These are phyloP conservation scores for Dimocarpus longan DNA, from an alignment of 345 rosid species.

Conservation along the genomic window DNA sequence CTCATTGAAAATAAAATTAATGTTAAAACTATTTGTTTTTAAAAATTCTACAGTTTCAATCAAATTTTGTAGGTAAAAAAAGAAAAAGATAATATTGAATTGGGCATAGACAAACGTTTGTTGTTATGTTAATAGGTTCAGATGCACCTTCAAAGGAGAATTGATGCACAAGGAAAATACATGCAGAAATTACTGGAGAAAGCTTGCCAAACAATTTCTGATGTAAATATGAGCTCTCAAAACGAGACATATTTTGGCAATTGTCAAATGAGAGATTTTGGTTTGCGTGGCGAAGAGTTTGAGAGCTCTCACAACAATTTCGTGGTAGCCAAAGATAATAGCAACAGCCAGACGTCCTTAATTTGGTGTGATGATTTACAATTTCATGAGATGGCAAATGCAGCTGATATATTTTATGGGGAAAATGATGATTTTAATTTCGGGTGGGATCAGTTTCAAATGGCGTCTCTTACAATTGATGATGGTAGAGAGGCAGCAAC, in stretches of 20 bases:
- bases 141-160: constrained; percentile 42
- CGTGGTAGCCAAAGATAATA: background rate
- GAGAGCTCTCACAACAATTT: background rate
- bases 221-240: constrained; percentile 7
- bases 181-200: constrained; percentile 40
- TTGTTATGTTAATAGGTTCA: constrained; percentile 30
- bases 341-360: background rate
- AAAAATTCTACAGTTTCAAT: background rate
- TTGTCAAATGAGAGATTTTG: background rate
- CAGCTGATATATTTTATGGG: background rate
- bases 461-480: background rate
- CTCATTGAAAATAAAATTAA: background rate
- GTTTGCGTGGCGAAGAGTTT: background rate
- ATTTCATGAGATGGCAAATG: background rate
- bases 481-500: background rate
- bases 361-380: background rate
- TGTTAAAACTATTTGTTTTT: background rate
- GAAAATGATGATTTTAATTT: background rate
- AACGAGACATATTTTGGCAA: background rate
- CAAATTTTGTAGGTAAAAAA: background rate
- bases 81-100: too few relatives aligned
- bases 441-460: background rate
- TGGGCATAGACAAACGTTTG: background rate
- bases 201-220: constrained; percentile 34
- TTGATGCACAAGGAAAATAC: constrained; percentile 47